Conservation (phyloP, 495 filamentous ascomycete genomes). For the Penicillium diatomitis region DNA sequence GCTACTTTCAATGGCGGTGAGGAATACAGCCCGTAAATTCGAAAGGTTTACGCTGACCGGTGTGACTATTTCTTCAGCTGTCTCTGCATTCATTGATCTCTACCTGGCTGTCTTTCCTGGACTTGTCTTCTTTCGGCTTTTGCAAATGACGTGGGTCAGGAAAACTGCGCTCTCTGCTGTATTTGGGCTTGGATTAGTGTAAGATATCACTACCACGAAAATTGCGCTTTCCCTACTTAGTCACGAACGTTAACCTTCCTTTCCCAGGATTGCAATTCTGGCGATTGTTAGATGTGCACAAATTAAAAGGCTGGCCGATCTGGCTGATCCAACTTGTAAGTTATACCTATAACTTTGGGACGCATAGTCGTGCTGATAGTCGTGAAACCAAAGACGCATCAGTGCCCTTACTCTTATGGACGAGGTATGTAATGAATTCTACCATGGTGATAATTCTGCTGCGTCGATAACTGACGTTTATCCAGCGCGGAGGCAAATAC, state of each 20-base stretch:
- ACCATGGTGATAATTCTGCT: no score
- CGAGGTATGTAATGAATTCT: not conserved
- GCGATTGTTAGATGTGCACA: conserved; percentile 16
- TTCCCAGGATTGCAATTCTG: conserved; percentile 11
- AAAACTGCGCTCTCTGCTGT: conserved; percentile 23
- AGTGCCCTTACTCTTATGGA: conserved; percentile 1
- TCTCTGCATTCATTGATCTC: conserved; percentile 20
- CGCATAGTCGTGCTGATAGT: not conserved
- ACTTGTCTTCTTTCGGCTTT: conserved; percentile 17
- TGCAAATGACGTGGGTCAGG: conserved; percentile 29
- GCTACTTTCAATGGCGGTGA: conserved; percentile 17
- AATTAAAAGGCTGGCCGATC: conserved; percentile 12
- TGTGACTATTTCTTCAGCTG: conserved; percentile 2
- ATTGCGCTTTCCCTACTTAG: not conserved
- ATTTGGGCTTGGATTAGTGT: conserved; percentile 12
- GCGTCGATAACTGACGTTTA: not conserved
- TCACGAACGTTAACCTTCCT: not conserved
- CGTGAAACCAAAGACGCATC: not conserved
- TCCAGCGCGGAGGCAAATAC: conserved; percentile 18
- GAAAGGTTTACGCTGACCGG: not conserved
- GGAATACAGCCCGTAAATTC: not conserved
- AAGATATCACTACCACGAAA: not conserved
- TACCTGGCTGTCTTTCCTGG: conserved; percentile 26
- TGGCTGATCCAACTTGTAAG: conserved; percentile 12
- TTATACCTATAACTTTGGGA: not conserved